Evolutionary conservation across 2,329 filamentous ascomycete genomes (phyloP).

Genomic region (Colletotrichum orchidophilum): DNA sequence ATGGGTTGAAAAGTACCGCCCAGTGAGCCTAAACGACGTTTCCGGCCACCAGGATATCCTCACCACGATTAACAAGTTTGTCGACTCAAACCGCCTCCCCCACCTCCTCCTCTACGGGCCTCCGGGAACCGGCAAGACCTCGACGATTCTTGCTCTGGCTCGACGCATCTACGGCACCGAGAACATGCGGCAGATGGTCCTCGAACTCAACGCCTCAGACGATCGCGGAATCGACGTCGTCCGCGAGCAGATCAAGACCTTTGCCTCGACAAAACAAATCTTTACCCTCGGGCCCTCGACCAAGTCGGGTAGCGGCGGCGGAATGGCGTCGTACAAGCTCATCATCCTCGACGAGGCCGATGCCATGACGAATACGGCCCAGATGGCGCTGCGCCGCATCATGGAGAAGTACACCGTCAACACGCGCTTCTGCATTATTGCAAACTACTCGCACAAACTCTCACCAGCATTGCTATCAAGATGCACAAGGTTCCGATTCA

Average conservation of each 20-base stretch:
- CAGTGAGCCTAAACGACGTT: constrained; percentile 87
- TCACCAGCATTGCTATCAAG: constrained; percentile 91
- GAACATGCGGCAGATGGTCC: constrained; percentile 98
- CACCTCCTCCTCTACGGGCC: constrained; percentile 97
- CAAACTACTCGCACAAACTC: constrained; percentile 98
- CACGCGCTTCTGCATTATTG: constrained; percentile 97
- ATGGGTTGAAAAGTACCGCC: constrained; percentile 98
- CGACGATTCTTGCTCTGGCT: constrained; percentile 92
- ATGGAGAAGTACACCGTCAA: constrained; percentile 99
- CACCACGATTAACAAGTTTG: constrained; percentile 96
- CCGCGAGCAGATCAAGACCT: constrained; percentile 98
- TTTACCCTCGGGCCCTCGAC: constrained; percentile 74
- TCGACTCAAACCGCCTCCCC: constrained; percentile 91
- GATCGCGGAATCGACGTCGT: constrained; percentile 98
- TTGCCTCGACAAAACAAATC: constrained; percentile 97
- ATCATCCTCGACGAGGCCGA: constrained; percentile 99
- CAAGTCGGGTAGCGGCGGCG: constrained; percentile 48
- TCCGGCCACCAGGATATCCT: constrained; percentile 98
- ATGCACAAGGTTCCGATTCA: constrained; percentile 95
- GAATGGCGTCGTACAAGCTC: constrained; percentile 85
- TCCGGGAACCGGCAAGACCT: constrained; percentile 97
- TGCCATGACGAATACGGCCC: constrained; percentile 98
- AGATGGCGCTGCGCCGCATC: constrained; percentile 95
- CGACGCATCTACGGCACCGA: constrained; percentile 90
- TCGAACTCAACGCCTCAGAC: constrained; percentile 97